Percentiles rank a stretch among this genome's conserved stretches.
Conservation (phyloP, 2,329 filamentous ascomycete genomes). For the Aspergillus terreus region DNA sequence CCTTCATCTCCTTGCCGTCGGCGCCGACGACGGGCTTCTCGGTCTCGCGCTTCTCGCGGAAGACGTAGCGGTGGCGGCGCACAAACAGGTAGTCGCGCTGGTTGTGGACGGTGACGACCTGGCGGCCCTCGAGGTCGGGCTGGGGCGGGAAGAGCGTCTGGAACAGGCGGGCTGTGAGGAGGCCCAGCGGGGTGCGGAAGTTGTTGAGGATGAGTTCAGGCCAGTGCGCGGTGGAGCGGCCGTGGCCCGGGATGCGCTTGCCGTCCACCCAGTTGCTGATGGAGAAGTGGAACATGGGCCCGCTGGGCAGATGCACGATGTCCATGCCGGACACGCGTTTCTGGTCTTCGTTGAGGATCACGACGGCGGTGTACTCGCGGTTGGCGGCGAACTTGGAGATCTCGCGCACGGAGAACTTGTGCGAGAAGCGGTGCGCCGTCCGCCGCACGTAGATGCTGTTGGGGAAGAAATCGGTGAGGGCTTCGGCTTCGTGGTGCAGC, state of each 20-base stretch:
- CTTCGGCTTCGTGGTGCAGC: constrained; percentile 75
- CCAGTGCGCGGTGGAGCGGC: constrained; percentile 82
- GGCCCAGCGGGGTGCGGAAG: constrained; percentile 87
- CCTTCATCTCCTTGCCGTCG: constrained; percentile 79
- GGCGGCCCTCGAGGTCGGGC: constrained; percentile 79
- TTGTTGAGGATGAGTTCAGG: constrained; percentile 90
- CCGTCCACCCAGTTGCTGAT: constrained; percentile 89
- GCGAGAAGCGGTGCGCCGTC: constrained; percentile 73
- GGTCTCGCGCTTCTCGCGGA: constrained; percentile 79
- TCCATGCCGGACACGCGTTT: constrained; percentile 81
- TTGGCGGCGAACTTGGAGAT: constrained; percentile 82
- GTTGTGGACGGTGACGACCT: constrained; percentile 90
- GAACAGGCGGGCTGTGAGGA: constrained; percentile 83
- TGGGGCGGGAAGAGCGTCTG: constrained; percentile 72
- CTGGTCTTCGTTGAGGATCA: constrained; percentile 83
- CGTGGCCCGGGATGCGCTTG: constrained; percentile 83
- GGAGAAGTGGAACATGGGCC: constrained; percentile 89
- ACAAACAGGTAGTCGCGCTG: constrained; percentile 97
- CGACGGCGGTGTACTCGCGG: constrained; percentile 75
- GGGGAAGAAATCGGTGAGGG: constrained; percentile 79
- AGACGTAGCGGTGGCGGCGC: constrained; percentile 83
- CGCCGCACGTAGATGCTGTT: constrained; percentile 77
- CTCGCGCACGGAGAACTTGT: constrained; percentile 90
- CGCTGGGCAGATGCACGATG: constrained; percentile 75
- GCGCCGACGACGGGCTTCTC: constrained; percentile 82